These are phyloP conservation scores for Pseudonectria foliicola DNA, from an alignment of 2,329 filamentous ascomycete genomes.

Conservation along the genomic window DNA sequence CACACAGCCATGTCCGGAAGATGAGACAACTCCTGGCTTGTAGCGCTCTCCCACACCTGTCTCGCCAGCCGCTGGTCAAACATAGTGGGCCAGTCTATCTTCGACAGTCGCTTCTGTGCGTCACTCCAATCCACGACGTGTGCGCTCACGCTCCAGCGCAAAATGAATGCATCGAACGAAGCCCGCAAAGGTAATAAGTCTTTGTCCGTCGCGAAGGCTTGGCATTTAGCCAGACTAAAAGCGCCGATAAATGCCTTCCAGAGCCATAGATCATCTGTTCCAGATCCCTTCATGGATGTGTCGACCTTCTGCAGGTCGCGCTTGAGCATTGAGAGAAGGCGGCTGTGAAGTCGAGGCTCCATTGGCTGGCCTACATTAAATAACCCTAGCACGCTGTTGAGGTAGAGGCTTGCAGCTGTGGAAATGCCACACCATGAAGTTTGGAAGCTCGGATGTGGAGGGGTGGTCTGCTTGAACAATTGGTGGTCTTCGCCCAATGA, in stretches of 20 bases:
- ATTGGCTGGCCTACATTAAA: conserved; percentile 15
- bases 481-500: no score
- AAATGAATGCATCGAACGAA: conserved; percentile 1
- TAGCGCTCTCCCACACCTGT: no score
- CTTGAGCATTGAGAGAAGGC: conserved; percentile 8
- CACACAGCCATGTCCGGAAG: no score
- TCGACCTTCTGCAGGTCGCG: conserved; percentile 4
- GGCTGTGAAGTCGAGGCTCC: conserved; percentile 5
- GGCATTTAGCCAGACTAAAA: conserved; percentile 9
- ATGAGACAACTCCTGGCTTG: no score
- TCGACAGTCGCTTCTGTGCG: no score
- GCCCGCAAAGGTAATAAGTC: neutral
- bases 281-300: neutral
- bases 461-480: accelerated
- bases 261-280: conserved; percentile 8
- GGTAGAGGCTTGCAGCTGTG: conserved; percentile 7
- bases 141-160: conserved; percentile 13
- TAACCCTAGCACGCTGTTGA: conserved; percentile 7
- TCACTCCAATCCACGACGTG: neutral
- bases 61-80: no score
- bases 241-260: conserved; percentile 16
- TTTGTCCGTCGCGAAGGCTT: neutral
- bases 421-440: conserved; percentile 12
- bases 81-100: no score
- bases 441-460: neutral